phyloP scores from a whole-genome alignment of 2,329 filamentous ascomycete genomes.

The Chaetomium strumarium region DNA sequence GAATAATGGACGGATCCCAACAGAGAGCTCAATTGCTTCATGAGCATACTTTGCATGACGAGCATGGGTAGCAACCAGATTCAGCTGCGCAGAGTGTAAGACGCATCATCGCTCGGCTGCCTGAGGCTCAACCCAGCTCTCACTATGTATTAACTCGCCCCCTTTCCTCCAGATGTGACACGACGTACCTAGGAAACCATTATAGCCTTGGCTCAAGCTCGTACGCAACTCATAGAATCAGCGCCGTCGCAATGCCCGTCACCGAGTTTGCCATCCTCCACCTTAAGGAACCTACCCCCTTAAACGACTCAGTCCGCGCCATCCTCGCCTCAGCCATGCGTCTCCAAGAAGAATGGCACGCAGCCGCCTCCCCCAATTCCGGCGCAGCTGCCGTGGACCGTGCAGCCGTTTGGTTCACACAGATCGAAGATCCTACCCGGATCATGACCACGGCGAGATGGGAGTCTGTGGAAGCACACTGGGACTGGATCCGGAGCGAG shows the following conservation, averaged over 20 bases:
- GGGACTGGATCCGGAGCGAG: conserved; percentile 38
- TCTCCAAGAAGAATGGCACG: conserved; percentile 38
- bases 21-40: too few species aligned
- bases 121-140: neutral
- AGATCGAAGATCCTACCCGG: conserved; percentile 32
- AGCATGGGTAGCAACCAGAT: too few species aligned
- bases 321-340: conserved; percentile 29
- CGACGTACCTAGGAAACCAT: too few species aligned
- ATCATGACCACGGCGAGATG: conserved; percentile 42
- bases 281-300: conserved; percentile 18
- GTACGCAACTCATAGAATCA: too few species aligned
- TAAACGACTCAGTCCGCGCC: conserved; percentile 22
- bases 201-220: neutral
- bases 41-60: too few species aligned
- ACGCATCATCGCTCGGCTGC: neutral
- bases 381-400: conserved; percentile 34
- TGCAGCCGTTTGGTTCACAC: conserved; percentile 31
- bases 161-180: too few species aligned
- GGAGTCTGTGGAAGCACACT: conserved; percentile 38
- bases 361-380: conserved; percentile 30
- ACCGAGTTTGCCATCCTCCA: conserved; percentile 37
- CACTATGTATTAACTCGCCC: too few species aligned
- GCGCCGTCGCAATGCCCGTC: conserved; percentile 29
- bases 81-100: neutral
- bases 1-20: too few species aligned